Conservation (phyloP, 2,329 filamentous ascomycete species). For the Mycosphaerella sp. region DNA sequence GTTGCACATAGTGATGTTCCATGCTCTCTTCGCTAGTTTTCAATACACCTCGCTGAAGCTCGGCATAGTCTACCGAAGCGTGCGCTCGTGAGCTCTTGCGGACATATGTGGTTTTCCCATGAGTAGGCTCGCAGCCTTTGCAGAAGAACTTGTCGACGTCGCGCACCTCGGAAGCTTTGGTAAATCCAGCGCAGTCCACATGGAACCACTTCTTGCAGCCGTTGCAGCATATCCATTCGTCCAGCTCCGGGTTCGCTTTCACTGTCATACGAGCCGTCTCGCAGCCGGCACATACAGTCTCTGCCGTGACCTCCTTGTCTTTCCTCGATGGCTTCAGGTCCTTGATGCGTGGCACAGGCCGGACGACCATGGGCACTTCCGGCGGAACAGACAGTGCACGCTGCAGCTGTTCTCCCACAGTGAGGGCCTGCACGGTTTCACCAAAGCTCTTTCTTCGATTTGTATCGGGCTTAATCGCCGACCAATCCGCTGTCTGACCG, state of each 20-base stretch:
- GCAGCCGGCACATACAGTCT: constrained; percentile 52
- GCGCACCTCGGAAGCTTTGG: constrained; percentile 57
- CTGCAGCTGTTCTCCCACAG: neutral
- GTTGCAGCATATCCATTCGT: constrained; percentile 63
- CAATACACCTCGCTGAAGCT: constrained; percentile 59
- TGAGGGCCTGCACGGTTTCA: neutral
- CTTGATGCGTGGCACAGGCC: constrained; percentile 11
- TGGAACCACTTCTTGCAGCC: constrained; percentile 65
- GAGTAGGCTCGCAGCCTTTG: constrained; percentile 50
- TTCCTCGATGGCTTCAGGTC: constrained; percentile 28
- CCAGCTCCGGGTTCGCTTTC: constrained; percentile 44
- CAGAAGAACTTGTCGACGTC: constrained; percentile 65
- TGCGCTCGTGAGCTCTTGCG: constrained; percentile 61
- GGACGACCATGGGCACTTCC: constrained; percentile 27
- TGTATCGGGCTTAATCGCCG: constrained; percentile 4
- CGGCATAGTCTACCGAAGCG: constrained; percentile 62
- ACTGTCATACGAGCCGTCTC: constrained; percentile 49
- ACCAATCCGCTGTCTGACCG: constrained; percentile 8
- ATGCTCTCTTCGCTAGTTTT: constrained; percentile 59
- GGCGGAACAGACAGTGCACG: constrained; percentile 28
- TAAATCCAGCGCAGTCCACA: constrained; percentile 61
- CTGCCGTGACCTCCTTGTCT: constrained; percentile 29
- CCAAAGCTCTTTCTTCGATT: constrained; percentile 28
- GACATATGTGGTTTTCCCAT: constrained; percentile 60
- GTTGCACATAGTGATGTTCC: constrained; percentile 63